These are phyloP conservation scores for Liquidambar formosana DNA, from an alignment of 164 flowering plant species.

Conservation along the genomic window DNA sequence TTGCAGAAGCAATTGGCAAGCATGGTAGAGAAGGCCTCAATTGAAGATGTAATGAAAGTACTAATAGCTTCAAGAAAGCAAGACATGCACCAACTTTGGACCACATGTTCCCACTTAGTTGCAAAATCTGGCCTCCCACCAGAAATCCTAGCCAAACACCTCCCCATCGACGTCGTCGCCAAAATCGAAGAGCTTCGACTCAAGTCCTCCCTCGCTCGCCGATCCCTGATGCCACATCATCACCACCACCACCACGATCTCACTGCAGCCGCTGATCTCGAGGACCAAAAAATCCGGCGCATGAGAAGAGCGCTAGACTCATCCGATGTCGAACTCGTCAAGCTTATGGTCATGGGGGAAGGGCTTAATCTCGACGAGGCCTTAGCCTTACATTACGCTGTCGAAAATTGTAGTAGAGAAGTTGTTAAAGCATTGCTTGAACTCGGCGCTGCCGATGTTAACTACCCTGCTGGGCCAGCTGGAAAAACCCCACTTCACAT, in stretches of 20 bases:
- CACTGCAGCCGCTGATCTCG: slow-evolving; percentile 51
- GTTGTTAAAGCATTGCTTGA: slow-evolving; percentile 96
- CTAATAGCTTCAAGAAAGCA: slow-evolving; percentile 91
- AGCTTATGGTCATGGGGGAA: slow-evolving; percentile 99
- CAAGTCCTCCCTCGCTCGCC: slow-evolving; percentile 69
- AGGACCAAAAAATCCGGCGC: slow-evolving; percentile 87
- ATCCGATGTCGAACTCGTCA: slow-evolving; percentile 96
- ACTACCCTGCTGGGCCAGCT: slow-evolving; percentile 84
- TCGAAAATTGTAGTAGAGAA: slow-evolving; percentile 88
- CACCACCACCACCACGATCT: slow-evolving; percentile 48
- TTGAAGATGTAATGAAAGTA: slow-evolving; percentile 98
- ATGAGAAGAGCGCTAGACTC: slow-evolving; percentile 95
- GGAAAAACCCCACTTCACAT: slow-evolving; percentile 94
- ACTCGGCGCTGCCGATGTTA: slow-evolving; percentile 95
- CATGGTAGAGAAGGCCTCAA: slow-evolving; percentile 99
- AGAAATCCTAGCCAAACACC: slow-evolving; percentile 89
- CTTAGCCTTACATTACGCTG: slow-evolving; percentile 86
- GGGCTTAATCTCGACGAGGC: slow-evolving; percentile 97
- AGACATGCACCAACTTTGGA: slow-evolving; percentile 98
- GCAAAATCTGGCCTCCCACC: slow-evolving; percentile 98
- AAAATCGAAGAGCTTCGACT: slow-evolving; percentile 92
- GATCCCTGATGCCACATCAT: slow-evolving; percentile 53
- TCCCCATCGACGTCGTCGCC: slow-evolving; percentile 83
- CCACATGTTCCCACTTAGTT: slow-evolving; percentile 89
- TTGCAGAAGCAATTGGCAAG: slow-evolving; percentile 88